Conservation (phyloP, 1,284 basidiomycete genomes). For the Quambalaria eucalypti region DNA sequence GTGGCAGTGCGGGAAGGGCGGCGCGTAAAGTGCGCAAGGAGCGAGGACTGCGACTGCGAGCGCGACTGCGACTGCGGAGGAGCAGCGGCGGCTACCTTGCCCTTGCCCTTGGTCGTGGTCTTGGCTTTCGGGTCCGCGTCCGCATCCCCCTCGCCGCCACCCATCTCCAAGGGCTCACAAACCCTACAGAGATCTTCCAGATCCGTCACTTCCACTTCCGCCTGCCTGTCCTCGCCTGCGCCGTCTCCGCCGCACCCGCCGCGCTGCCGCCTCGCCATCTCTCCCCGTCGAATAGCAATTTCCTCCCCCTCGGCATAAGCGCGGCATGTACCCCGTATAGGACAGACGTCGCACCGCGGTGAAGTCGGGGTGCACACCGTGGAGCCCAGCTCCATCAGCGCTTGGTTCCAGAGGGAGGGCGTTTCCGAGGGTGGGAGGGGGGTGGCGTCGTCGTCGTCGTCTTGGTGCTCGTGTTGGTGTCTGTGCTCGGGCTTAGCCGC, state of each 20-base stretch:
- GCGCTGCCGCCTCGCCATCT: background rate
- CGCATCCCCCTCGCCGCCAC: background rate
- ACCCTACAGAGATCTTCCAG: slow-evolving; percentile 35
- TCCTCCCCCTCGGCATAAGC: slow-evolving; percentile 10
- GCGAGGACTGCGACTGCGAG: slow-evolving; percentile 1
- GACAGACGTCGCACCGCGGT: slow-evolving; percentile 29
- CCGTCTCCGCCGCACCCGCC: background rate
- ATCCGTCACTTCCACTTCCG: slow-evolving; percentile 8
- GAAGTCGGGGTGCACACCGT: slow-evolving; percentile 27
- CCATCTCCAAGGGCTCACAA: slow-evolving; percentile 27
- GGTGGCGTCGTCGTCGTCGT: too few relatives aligned
- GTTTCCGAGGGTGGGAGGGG: too few relatives aligned
- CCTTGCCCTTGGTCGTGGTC: background rate
- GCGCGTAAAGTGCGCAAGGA: background rate
- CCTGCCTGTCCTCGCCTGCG: background rate
- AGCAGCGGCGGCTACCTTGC: background rate
- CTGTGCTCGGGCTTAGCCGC: slow-evolving; percentile 7
- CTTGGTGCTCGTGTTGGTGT: too few relatives aligned
- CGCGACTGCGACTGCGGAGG: background rate
- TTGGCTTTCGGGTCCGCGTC: slow-evolving; percentile 2
- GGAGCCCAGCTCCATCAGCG: slow-evolving; percentile 42
- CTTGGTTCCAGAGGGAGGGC: slow-evolving; percentile 43
- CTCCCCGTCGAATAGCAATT: background rate
- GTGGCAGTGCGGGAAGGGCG: background rate
- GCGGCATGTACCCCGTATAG: slow-evolving; percentile 10